These are phyloP conservation scores for Fusarium xylarioides DNA, from an alignment of 2,329 filamentous ascomycete genomes.

Conservation along the genomic window DNA sequence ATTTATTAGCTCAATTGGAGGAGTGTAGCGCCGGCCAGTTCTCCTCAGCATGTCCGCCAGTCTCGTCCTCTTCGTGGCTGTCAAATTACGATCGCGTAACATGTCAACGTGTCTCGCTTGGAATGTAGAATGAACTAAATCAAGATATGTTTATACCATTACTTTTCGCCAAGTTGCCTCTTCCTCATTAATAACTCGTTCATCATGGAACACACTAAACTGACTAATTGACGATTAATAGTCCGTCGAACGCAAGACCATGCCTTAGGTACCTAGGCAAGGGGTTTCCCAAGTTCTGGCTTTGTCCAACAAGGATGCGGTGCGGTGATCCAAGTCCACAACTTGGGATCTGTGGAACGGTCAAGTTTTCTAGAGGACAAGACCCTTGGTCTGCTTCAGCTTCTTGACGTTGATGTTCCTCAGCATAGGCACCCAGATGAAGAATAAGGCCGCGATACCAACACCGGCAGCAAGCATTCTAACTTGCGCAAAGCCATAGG, in stretches of 20 bases:
- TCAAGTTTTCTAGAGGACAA: constrained; percentile 36
- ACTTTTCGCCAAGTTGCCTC: background rate
- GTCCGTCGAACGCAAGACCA: background rate
- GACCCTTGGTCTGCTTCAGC: constrained; percentile 45
- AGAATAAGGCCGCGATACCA: constrained; percentile 41
- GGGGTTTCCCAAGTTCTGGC: background rate
- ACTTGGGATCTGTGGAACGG: background rate
- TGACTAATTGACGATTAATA: background rate
- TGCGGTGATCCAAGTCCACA: background rate
- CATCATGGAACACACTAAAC: background rate
- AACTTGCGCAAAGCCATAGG: constrained; percentile 59
- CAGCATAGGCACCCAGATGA: constrained; percentile 44
- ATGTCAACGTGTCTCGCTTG: background rate
- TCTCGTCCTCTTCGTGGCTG: background rate
- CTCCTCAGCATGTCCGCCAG: background rate
- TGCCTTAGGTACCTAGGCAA: background rate
- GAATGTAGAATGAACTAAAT: background rate
- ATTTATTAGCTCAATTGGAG: background rate
- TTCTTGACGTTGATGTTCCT: constrained; percentile 45
- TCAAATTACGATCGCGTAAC: background rate
- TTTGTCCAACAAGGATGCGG: background rate
- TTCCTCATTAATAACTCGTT: background rate
- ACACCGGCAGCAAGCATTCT: constrained; percentile 51
- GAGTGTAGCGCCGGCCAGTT: background rate
- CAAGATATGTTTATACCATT: background rate